Base-by-base conservation (phyloP, 192 early-diverging fungal genomes). In the Chytriomyces sp. region DNA sequence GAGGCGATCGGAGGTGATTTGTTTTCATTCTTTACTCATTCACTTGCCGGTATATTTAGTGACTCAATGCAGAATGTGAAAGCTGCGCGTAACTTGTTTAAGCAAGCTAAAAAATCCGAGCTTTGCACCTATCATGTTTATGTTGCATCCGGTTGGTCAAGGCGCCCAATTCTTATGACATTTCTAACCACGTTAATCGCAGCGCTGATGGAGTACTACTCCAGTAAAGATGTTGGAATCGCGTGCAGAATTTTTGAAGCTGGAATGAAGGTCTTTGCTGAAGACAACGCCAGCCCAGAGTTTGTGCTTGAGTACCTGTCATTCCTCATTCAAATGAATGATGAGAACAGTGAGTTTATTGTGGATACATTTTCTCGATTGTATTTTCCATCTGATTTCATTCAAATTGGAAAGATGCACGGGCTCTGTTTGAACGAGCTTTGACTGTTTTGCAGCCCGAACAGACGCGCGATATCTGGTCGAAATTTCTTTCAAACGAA, bases 141-240 rank as follows among this genome's bases (percentile, higher is more conserved):
- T 82, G 91, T 94, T n/a, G 89, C 93, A 3, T 91, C 91, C 48
- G 90, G 89, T 91, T 70, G 0, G 69, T 20, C 4, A 18, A 16
- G 23, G 35, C 13, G 6, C 64, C 6, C 24, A n/a, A 18, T 20
- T 35, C 4, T 0, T 0, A 67, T 7, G 50, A 60, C 53, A 60
- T 4, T 66, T 74, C 59, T 35, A 35, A 35, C 35, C 35, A 35
- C 35, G 35, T 1, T 35, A 35, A 35, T 35, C 1, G 50, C 82
- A 69, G 97, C 96, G 9, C 76, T 95, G 48, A 93, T 97, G 93
- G 97, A 98, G 82, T 95, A 94, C 80, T 92, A 96, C 77, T 89
- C 91, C 69, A 94, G 89, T 62, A 97, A 97, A 84, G 93, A 95
- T 71, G 80, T 91, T 0, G 79, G 70, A 2, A 87, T 97, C 65